Conservation (phyloP, 257 asterid species). For the Rhazya stricta region DNA sequence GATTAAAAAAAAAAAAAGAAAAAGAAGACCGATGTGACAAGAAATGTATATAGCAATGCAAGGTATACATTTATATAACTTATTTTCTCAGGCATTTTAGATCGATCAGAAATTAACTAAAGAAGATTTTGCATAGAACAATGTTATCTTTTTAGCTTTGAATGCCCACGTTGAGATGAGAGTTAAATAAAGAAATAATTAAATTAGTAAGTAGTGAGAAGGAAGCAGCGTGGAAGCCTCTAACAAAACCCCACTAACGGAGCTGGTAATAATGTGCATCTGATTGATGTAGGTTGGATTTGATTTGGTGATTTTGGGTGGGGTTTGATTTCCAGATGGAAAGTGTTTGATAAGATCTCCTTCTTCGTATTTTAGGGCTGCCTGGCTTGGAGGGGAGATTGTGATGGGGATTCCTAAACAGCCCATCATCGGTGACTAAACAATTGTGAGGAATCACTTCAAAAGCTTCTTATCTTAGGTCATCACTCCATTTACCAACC, state of each 20-base stretch:
- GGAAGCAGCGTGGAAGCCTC: not conserved
- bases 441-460: not conserved
- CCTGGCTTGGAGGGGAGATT: not conserved
- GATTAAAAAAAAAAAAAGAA: too few relatives aligned
- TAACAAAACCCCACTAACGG: constrained; percentile 14
- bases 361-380: not conserved
- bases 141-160: too few relatives aligned
- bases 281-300: constrained; percentile 17
- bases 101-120: too few relatives aligned
- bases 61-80: too few relatives aligned
- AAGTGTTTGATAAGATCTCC: not conserved
- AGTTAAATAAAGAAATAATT: not conserved
- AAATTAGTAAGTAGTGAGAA: not conserved
- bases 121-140: too few relatives aligned
- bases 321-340: constrained; percentile 16
- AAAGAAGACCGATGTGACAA: too few relatives aligned
- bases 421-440: not conserved
- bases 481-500: not conserved
- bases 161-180: not conserved
- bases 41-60: too few relatives aligned
- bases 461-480: not conserved
- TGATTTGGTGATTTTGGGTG: not conserved
- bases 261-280: constrained; percentile 43
- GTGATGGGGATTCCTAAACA: not conserved
- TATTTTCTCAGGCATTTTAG: too few relatives aligned